Conservation (phyloP, 78 protist genomes). For the Dictyostelium firmibasis region DNA sequence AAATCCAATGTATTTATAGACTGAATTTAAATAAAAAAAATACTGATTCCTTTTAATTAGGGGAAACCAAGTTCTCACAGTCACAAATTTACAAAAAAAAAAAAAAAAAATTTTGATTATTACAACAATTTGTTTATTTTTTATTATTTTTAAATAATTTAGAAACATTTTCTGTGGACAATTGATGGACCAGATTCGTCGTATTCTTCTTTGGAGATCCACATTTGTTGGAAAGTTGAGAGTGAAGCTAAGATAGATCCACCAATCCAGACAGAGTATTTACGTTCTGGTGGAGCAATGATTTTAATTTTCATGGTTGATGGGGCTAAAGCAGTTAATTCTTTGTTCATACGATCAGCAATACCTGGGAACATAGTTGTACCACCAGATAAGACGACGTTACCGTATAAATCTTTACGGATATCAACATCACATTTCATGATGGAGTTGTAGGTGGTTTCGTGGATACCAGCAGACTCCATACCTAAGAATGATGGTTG, state of each 20-base stretch:
- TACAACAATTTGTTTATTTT: neutral
- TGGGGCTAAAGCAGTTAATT: slow-evolving; percentile 91
- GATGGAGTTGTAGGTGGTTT: slow-evolving; percentile 90
- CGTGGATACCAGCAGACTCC: slow-evolving; percentile 95
- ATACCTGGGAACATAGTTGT: slow-evolving; percentile 94
- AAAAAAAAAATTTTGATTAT: too few species aligned
- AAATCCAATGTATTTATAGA: too few species aligned
- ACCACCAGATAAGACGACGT: slow-evolving; percentile 96
- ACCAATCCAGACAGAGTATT: slow-evolving; percentile 98
- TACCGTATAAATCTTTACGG: slow-evolving; percentile 92
- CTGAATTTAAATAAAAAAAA: too few species aligned
- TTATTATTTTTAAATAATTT: slow-evolving; percentile 87
- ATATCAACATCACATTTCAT: slow-evolving; percentile 95
- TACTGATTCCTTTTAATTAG: too few species aligned
- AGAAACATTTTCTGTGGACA: slow-evolving; percentile 96
- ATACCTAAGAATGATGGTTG: slow-evolving; percentile 94
- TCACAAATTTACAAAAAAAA: too few species aligned
- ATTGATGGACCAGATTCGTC: slow-evolving; percentile 96
- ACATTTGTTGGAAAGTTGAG: slow-evolving; percentile 95
- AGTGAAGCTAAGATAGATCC: slow-evolving; percentile 97
- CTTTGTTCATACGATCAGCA: slow-evolving; percentile 90
- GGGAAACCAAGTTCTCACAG: too few species aligned
- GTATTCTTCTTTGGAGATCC: slow-evolving; percentile 96
- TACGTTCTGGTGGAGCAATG: slow-evolving; percentile 95
- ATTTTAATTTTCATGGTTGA: slow-evolving; percentile 91